phyloP scores from a whole-genome alignment of 768 basidiomycete species.

The Suillus weaverae region DNA sequence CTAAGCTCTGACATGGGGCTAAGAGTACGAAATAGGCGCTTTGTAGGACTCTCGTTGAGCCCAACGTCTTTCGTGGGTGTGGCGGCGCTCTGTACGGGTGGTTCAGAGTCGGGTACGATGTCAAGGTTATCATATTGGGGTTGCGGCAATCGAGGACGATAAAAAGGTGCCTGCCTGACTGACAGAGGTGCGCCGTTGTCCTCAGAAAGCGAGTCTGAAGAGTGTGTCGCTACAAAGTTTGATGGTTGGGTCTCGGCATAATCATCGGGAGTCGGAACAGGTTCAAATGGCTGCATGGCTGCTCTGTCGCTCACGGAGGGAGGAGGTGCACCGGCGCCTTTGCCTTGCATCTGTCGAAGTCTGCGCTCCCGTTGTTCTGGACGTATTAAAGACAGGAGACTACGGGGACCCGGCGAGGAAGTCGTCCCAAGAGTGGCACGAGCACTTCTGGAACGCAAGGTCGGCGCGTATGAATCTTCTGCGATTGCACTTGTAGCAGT shows the following conservation, averaged over 20 bases:
- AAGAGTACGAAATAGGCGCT: constrained; percentile 18
- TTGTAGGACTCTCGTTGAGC: constrained; percentile 14
- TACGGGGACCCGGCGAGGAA: background rate
- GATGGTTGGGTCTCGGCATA: constrained; percentile 20
- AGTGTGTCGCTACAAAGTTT: constrained; percentile 20
- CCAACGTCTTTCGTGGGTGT: constrained; percentile 10
- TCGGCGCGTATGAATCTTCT: background rate
- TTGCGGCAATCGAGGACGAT: background rate
- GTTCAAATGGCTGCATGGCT: background rate
- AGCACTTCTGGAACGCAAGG: constrained; percentile 1
- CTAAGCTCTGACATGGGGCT: constrained; percentile 24
- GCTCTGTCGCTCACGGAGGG: background rate
- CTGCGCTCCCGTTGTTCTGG: constrained; percentile 5
- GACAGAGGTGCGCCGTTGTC: too few species aligned
- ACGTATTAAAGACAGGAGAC: background rate
- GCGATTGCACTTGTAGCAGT: background rate
- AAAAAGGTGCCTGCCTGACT: background rate
- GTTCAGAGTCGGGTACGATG: constrained; percentile 67
- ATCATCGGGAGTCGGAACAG: constrained; percentile 15
- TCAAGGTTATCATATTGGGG: constrained; percentile 39
- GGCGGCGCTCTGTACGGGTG: constrained; percentile 30
- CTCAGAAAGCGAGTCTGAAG: constrained; percentile 1
- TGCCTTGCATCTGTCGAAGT: background rate
- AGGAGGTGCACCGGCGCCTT: background rate
- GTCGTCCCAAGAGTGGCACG: background rate